phyloP scores from a whole-genome alignment of 1,284 basidiomycete genomes.

The Thelephora terrestris region DNA sequence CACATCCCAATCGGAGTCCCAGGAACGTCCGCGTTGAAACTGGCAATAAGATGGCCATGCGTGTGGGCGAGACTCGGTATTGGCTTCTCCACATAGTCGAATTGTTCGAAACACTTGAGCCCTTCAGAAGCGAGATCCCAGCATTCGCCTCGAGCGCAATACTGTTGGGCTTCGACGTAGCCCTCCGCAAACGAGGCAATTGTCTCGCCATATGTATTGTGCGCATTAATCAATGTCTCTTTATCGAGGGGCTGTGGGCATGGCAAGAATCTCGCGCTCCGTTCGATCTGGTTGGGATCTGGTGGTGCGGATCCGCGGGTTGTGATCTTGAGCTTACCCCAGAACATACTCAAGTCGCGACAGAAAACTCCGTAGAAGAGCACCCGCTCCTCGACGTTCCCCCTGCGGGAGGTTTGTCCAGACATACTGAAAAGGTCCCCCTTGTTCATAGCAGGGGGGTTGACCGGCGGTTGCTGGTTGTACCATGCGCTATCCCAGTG shows the following conservation, averaged over 20 bases:
- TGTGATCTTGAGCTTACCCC: slow-evolving; percentile 32
- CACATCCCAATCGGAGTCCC: slow-evolving; percentile 32
- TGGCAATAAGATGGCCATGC: slow-evolving; percentile 46
- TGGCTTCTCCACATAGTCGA: slow-evolving; percentile 35
- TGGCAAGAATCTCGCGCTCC: slow-evolving; percentile 30
- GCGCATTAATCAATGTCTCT: slow-evolving; percentile 29
- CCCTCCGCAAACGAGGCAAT: slow-evolving; percentile 39
- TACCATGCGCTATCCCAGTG: slow-evolving; percentile 36
- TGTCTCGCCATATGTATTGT: slow-evolving; percentile 39
- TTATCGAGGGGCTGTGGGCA: slow-evolving; percentile 26
- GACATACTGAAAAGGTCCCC: slow-evolving; percentile 23
- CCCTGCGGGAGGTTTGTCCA: neutral
- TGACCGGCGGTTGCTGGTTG: slow-evolving; percentile 20
- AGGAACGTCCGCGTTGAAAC: slow-evolving; percentile 27
- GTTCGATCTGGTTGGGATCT: slow-evolving; percentile 21
- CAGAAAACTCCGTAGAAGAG: slow-evolving; percentile 29
- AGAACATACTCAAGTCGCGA: slow-evolving; percentile 39
- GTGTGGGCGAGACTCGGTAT: slow-evolving; percentile 39
- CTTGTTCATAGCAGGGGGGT: slow-evolving; percentile 26
- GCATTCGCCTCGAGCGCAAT: slow-evolving; percentile 44
- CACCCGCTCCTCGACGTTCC: neutral
- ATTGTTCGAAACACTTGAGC: slow-evolving; percentile 33
- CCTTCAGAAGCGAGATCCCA: slow-evolving; percentile 50
- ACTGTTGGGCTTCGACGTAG: slow-evolving; percentile 32
- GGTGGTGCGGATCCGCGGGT: slow-evolving; percentile 23